Evolutionary conservation across 208 protist genomes (phyloP), one percentile per base, ranked within the genome.

Genomic region (Endotrypanum monterogeii): DNA sequence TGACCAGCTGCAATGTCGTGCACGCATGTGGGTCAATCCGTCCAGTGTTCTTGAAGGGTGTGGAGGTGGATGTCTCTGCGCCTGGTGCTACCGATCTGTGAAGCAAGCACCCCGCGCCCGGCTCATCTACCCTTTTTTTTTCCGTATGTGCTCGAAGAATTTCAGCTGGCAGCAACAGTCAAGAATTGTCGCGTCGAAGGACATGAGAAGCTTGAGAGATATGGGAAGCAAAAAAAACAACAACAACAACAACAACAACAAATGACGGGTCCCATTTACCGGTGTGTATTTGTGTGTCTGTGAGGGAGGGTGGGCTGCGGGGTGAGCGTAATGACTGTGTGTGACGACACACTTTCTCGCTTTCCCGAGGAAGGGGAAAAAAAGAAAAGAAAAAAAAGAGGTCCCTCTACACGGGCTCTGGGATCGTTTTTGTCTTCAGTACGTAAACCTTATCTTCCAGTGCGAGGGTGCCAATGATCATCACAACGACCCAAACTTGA

Each of bases 401-500:
- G 20, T 30, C 23, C 2, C 23, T 23, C 20, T 25, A 46, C 8
- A 46, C 2, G 55, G 60, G 60, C 16, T 44, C 5, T 65, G 37
- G 23, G 1, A 1, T 8, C 60, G 4, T 44, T 23, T 30, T 16
- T 3, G 37, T 9, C 60, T 44, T 39, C 35, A 12, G 60, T n/a
- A 46, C 60, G 20, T 48, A 14, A 4, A 0, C 52, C 1, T 20
- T 50, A 23, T 56, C 41, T 25, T 76, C 78, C 12, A 68, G 35
- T 16, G 37, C 73, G 54, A 79, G n/a, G 39, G 69, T 79, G 14
- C 58, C 67, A 23, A 83, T 16, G 20, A 83, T 48, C 28, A 79
- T 61, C 55, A 83, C 46, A 28, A 87, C 8, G 41, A 90, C 67
- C 84, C 83, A 85, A 35, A 85, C 51, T 56, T 93, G 89, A 41